Percentiles rank a stretch among this genome's conserved stretches.
Evolutionary conservation across 805 yeast genomes (phyloP).

Genomic region (Kregervanrija delftensis): DNA sequence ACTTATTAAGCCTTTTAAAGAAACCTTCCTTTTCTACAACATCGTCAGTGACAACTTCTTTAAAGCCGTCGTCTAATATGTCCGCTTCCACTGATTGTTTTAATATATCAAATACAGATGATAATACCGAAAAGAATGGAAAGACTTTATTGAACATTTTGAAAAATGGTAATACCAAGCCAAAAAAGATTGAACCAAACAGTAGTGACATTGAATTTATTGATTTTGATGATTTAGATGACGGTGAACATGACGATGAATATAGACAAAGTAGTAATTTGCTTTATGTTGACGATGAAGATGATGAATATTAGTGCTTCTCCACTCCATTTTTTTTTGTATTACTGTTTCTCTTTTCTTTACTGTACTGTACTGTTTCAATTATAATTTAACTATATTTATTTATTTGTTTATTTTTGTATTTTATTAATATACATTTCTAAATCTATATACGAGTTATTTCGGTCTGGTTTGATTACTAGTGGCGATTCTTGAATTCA

Average conservation of each 20-base stretch:
- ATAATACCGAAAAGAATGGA: neutral
- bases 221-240: conserved; percentile 16
- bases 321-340: too few species aligned
- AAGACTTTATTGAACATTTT: neutral
- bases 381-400: too few species aligned
- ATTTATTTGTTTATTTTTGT: neutral
- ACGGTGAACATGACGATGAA: conserved; percentile 13
- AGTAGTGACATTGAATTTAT: neutral
- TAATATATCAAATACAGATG: neutral
- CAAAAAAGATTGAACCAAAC: too few species aligned
- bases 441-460: too few species aligned
- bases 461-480: conserved; percentile 1
- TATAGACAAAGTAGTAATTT: conserved; percentile 1
- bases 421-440: neutral
- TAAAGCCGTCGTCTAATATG: too few species aligned
- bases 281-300: too few species aligned
- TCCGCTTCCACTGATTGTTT: too few species aligned
- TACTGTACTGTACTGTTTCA: too few species aligned
- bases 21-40: neutral
- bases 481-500: conserved; percentile 29
- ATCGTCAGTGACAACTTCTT: too few species aligned
- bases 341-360: too few species aligned
- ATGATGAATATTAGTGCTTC: too few species aligned
- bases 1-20: conserved; percentile 8
- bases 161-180: too few species aligned